These are phyloP conservation scores for Aspergillus sp. DNA, from an alignment of 2,329 filamentous ascomycete species.

Conservation along the genomic window DNA sequence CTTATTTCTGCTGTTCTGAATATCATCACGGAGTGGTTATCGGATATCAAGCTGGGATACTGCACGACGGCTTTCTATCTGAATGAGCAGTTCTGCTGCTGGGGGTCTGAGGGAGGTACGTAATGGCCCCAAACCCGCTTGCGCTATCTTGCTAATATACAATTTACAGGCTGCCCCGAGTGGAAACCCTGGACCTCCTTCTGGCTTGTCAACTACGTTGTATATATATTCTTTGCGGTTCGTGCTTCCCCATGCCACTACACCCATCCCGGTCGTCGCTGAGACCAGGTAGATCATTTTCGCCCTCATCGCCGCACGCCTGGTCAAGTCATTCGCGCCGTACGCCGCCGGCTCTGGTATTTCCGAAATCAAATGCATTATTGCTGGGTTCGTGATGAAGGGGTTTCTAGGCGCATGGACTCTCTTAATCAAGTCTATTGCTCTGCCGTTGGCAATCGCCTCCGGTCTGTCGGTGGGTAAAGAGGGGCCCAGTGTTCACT, in stretches of 20 bases:
- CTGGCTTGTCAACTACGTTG: slow-evolving; percentile 73
- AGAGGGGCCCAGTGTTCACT: slow-evolving; percentile 97
- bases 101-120: slow-evolving; percentile 82
- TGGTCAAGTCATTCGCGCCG: slow-evolving; percentile 89
- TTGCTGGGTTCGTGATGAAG: slow-evolving; percentile 98
- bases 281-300: slow-evolving; percentile 61
- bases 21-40: slow-evolving; percentile 94
- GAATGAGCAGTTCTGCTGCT: slow-evolving; percentile 97
- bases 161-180: slow-evolving; percentile 66
- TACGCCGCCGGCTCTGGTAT: slow-evolving; percentile 97
- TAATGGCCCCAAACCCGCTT: background rate
- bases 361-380: slow-evolving; percentile 98
- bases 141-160: slow-evolving; percentile 2
- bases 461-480: slow-evolving; percentile 94
- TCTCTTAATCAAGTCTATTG: slow-evolving; percentile 88
- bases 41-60: slow-evolving; percentile 93
- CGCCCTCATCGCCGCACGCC: slow-evolving; percentile 73
- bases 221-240: slow-evolving; percentile 85
- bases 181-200: slow-evolving; percentile 89
- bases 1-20: slow-evolving; percentile 90
- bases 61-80: slow-evolving; percentile 95
- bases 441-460: slow-evolving; percentile 85
- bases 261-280: background rate
- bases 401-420: slow-evolving; percentile 92
- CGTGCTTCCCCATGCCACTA: slow-evolving; percentile 20